These are phyloP conservation scores for Carpinus viminea DNA, from an alignment of 306 rosid genomes.

Conservation along the genomic window DNA sequence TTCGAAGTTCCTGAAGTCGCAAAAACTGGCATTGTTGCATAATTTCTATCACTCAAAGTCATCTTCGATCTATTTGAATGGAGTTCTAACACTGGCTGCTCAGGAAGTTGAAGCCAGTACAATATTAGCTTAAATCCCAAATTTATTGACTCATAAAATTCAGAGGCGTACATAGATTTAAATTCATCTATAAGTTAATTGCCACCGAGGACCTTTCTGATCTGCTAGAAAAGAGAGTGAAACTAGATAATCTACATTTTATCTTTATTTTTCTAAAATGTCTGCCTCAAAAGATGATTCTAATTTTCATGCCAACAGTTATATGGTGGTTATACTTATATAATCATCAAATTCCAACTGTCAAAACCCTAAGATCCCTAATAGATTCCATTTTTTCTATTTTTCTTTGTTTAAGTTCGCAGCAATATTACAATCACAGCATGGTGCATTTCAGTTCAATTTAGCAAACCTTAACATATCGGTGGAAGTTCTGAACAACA, in stretches of 20 bases:
- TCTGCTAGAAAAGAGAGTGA: neutral
- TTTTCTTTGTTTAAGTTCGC: neutral
- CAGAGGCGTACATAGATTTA: neutral
- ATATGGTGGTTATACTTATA: neutral
- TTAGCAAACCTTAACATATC: neutral
- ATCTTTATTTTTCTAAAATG: neutral
- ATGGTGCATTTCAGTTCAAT: neutral
- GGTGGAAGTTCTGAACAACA: neutral
- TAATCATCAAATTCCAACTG: neutral
- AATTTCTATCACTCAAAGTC: slow-evolving; percentile 34
- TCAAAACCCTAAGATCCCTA: neutral
- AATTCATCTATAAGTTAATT: neutral
- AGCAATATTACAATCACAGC: neutral
- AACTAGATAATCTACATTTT: neutral
- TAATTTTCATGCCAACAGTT: neutral
- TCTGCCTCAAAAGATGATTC: neutral
- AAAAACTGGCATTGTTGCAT: slow-evolving; percentile 25
- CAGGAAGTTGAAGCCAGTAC: neutral
- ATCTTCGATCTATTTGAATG: slow-evolving; percentile 38
- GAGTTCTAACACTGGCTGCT: slow-evolving; percentile 54
- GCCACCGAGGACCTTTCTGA: neutral
- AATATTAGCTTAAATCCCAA: neutral
- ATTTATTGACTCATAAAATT: neutral
- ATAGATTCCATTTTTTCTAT: neutral
- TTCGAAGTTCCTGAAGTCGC: slow-evolving; percentile 28